Evolutionary conservation across 495 filamentous ascomycete species (phyloP).

Genomic region (Melanomma pulvis-pyrius): DNA sequence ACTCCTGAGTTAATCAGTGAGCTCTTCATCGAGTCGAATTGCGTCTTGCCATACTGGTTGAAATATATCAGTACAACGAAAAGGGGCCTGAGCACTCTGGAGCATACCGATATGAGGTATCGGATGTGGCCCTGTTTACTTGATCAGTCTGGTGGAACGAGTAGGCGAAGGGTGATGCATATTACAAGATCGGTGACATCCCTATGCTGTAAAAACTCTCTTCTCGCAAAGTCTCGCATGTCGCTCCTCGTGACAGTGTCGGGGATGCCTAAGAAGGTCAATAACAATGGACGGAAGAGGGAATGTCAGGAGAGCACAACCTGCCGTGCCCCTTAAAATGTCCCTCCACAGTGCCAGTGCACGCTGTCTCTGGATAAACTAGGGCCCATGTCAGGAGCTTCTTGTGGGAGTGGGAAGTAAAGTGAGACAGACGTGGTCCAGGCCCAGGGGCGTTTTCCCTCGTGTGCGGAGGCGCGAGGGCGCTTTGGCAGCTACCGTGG

Average conservation of each 20-base stretch:
- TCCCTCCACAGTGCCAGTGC: constrained; percentile 60
- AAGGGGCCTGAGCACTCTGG: background rate
- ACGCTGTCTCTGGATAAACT: constrained; percentile 64
- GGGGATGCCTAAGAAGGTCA: constrained; percentile 43
- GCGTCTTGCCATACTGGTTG: constrained; percentile 55
- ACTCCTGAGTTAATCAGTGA: constrained; percentile 27
- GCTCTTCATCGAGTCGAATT: constrained; percentile 61
- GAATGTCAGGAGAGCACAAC: background rate
- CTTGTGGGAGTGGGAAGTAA: background rate
- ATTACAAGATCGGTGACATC: constrained; percentile 69
- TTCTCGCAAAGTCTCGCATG: constrained; percentile 69
- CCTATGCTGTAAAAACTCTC: constrained; percentile 75
- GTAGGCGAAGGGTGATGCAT: background rate
- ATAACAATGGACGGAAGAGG: background rate
- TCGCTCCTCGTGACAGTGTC: constrained; percentile 62
- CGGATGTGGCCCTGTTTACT: constrained; percentile 54
- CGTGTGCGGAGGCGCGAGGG: constrained; percentile 22
- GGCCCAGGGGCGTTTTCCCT: constrained; percentile 34
- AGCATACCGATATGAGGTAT: constrained; percentile 57
- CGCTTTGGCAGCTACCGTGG: constrained; percentile 15
- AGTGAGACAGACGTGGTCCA: constrained; percentile 43
- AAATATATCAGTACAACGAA: constrained; percentile 1
- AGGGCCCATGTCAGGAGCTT: constrained; percentile 1
- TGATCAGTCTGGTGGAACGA: constrained; percentile 25
- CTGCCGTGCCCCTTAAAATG: constrained; percentile 53